phyloP scores from a whole-genome alignment of 2,329 filamentous ascomycete species.

The Tolypocladium tropicale region DNA sequence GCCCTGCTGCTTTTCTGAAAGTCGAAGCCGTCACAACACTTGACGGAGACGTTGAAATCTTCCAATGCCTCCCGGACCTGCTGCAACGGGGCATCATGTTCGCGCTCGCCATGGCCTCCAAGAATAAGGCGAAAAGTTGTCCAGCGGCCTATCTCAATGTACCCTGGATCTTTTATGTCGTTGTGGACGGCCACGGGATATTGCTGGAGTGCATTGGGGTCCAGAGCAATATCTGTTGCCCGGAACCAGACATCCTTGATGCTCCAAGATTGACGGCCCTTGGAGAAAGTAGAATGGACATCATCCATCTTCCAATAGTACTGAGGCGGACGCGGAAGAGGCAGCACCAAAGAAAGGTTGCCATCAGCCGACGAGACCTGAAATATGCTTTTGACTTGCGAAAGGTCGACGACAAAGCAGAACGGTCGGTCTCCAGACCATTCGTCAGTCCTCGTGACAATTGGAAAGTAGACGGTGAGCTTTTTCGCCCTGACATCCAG shows the following conservation, averaged over 20 bases:
- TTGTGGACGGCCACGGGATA: constrained; percentile 29
- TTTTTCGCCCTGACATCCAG: constrained; percentile 17
- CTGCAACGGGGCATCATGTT: constrained; percentile 20
- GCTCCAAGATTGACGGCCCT: constrained; percentile 24
- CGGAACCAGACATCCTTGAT: constrained; percentile 36
- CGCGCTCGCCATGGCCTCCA: constrained; percentile 10
- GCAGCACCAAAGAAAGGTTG: constrained; percentile 32
- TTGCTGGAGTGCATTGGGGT: constrained; percentile 18
- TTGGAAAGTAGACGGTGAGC: constrained; percentile 20
- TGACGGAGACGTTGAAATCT: constrained; percentile 61
- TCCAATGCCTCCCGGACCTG: constrained; percentile 43
- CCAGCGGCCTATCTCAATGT: constrained; percentile 47
- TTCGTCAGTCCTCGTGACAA: constrained; percentile 6
- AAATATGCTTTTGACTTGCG: constrained; percentile 34
- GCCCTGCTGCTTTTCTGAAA: constrained; percentile 14
- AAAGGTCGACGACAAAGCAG: constrained; percentile 33
- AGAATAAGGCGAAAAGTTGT: constrained; percentile 42
- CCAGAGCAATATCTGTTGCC: constrained; percentile 32
- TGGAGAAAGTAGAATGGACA: constrained; percentile 20
- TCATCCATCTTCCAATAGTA: constrained; percentile 31
- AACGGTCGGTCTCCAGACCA: constrained; percentile 17
- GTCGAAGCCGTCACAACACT: constrained; percentile 29
- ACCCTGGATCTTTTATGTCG: constrained; percentile 19
- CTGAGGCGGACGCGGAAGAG: constrained; percentile 35
- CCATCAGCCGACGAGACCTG: constrained; percentile 14